Evolutionary conservation across 495 filamentous ascomycete species (phyloP), one percentile per base, ranked within the genome.

Genomic region (Chaetomium fimeti): DNA sequence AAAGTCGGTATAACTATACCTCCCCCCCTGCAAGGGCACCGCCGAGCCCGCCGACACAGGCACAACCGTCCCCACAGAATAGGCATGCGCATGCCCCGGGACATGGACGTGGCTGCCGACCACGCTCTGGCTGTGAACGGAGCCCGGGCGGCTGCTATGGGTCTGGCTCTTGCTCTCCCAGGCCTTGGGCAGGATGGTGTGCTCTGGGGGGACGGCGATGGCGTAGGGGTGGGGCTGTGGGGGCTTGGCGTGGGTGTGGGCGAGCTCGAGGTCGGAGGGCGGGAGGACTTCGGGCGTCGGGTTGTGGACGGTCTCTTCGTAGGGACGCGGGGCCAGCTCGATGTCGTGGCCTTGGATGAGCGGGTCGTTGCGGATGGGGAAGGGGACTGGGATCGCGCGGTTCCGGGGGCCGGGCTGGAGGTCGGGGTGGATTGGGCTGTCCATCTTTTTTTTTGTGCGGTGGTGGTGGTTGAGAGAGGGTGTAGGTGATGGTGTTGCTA

Each of bases 301-400:
- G 40, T 63, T 57, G 28, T 25, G 12, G 15, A 53, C 27, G 24
- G 62, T 51, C 8, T 43, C 40, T 18, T 43, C 40, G 40, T 16
- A 43, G 40, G 52, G 45, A 5, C 43, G 57, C 3, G 55, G 49
- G 25, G 48, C 47, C 12, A 65, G 63, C 51, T 65, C 62, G 38
- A 63, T 69, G 55, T 49, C 67, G 48, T 63, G 36, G 28, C 55
- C 48, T 18, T 66, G 49, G 51, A 66, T 51, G 4, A 66, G 64
- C 8, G 47, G 20, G 43, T 62, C 58, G 59, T 57, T 24, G 6
- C 53, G 18, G 36, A 13, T 5, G 43, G 29, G 47, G 28, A 18
- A 40, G 29, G 42, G 43, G 12, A 27, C 16, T 18, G 28, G 20
- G 29, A 22, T 7, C 43, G 18, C 27, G 20, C 6, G 9, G 28